These are phyloP conservation scores for Syncephalastrum racemosum DNA, from an alignment of 371 early-diverging fungal genomes.

Conservation along the genomic window DNA sequence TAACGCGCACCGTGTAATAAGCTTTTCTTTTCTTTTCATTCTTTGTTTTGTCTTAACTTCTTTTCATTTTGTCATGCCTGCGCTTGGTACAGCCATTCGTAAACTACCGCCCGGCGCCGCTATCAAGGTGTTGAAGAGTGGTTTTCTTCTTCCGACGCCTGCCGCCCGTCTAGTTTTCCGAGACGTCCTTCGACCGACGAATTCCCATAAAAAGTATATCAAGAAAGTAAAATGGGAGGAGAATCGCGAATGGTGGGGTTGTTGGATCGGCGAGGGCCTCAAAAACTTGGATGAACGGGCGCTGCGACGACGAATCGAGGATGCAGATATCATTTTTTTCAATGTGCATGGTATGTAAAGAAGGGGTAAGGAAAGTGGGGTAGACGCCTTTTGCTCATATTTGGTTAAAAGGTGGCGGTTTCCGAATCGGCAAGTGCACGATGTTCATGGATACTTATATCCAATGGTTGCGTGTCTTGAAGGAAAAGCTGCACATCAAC, in stretches of 20 bases:
- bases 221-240: constrained; percentile 23
- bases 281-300: constrained; percentile 21
- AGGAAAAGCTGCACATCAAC: constrained; percentile 38
- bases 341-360: constrained; percentile 42
- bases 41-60: too few relatives aligned
- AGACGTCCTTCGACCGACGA: constrained; percentile 41
- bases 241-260: constrained; percentile 45
- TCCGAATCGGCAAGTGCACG: constrained; percentile 46
- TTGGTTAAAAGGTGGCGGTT: constrained; percentile 40
- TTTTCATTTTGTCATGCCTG: too few relatives aligned
- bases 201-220: constrained; percentile 43
- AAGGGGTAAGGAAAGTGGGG: not conserved
- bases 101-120: constrained; percentile 39
- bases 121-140: constrained; percentile 36
- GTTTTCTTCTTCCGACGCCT: constrained; percentile 46
- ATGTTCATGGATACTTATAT: constrained; percentile 54
- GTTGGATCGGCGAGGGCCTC: constrained; percentile 50
- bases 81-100: constrained; percentile 24
- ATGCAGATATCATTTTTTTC: constrained; percentile 46
- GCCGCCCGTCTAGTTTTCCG: constrained; percentile 46
- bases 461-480: constrained; percentile 35
- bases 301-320: constrained; percentile 26
- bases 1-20: too few relatives aligned
- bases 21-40: too few relatives aligned
- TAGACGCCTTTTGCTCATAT: constrained; percentile 1